These are phyloP conservation scores for Amaranthus hypochondriacus DNA, from an alignment of 148 eudicot species.

Conservation along the genomic window DNA sequence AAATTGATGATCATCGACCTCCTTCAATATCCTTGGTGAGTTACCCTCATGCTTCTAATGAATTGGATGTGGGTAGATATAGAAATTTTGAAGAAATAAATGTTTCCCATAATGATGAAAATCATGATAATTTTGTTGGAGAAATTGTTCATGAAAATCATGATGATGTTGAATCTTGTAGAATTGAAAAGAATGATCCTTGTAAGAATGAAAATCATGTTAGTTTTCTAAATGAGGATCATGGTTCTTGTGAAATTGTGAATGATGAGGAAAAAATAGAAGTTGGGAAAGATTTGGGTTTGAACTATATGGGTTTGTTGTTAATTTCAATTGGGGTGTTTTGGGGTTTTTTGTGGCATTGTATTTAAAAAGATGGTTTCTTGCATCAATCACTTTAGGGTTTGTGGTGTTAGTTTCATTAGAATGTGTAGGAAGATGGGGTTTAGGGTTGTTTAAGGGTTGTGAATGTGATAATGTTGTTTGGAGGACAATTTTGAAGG, in stretches of 20 bases:
- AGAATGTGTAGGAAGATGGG: conserved; percentile 6
- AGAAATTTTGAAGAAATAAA: conserved; percentile 1
- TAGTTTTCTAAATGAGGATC: conserved; percentile 1
- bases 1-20: neutral
- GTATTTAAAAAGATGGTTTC: conserved; percentile 37
- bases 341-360: conserved; percentile 41
- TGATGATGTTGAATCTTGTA: neutral
- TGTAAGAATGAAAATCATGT: neutral
- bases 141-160: neutral
- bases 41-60: conserved; percentile 1
- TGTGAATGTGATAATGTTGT: conserved; percentile 13
- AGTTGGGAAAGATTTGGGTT: neutral
- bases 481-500: conserved; percentile 32
- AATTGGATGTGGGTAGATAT: conserved; percentile 11
- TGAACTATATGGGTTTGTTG: conserved; percentile 18
- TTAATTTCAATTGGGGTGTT: conserved; percentile 32
- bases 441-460: neutral
- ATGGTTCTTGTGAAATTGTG: conserved; percentile 1
- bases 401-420: conserved; percentile 13
- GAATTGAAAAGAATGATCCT: conserved; percentile 8
- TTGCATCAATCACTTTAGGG: conserved; percentile 36
- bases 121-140: neutral
- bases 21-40: conserved; percentile 3
- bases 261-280: neutral
- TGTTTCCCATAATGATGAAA: neutral